Conservation (phyloP, 129 eudicot genomes). For the Centella asiatica region DNA sequence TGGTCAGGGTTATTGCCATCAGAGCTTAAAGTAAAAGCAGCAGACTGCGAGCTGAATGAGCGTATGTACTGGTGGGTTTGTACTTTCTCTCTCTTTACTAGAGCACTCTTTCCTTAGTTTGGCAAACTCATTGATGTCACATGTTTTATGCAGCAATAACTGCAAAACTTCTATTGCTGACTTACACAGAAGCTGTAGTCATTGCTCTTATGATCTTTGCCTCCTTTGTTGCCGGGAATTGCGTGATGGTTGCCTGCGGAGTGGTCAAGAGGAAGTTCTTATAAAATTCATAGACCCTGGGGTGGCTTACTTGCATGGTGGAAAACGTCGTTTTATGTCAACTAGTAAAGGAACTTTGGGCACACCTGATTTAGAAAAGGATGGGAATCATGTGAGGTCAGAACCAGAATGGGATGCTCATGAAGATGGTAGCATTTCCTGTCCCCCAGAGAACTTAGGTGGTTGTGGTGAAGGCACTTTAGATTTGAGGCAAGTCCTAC, state of each 20-base stretch:
- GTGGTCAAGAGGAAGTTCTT: conserved; percentile 16
- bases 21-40: conserved; percentile 25
- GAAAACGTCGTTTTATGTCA: not conserved
- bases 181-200: conserved; percentile 26
- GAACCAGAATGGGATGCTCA: conserved; percentile 21
- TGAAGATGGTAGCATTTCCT: conserved; percentile 27
- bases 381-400: conserved; percentile 1
- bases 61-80: conserved; percentile 53
- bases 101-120: not conserved
- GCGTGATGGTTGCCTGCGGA: conserved; percentile 23
- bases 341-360: not conserved
- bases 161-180: conserved; percentile 35
- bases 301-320: conserved; percentile 17
- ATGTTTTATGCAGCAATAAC: conserved; percentile 23
- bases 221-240: conserved; percentile 37
- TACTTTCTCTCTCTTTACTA: not conserved
- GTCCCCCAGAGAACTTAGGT: conserved; percentile 21
- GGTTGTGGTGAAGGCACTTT: conserved; percentile 23
- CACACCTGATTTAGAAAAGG: not conserved
- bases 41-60: conserved; percentile 22
- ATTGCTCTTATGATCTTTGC: conserved; percentile 28
- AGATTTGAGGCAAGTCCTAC: conserved; percentile 13
- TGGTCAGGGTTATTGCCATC: conserved; percentile 34
- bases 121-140: not conserved
- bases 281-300: not conserved